These are phyloP conservation scores for Globisporangium uncinulatum DNA, from an alignment of 352 stramenopile species.

Conservation along the genomic window DNA sequence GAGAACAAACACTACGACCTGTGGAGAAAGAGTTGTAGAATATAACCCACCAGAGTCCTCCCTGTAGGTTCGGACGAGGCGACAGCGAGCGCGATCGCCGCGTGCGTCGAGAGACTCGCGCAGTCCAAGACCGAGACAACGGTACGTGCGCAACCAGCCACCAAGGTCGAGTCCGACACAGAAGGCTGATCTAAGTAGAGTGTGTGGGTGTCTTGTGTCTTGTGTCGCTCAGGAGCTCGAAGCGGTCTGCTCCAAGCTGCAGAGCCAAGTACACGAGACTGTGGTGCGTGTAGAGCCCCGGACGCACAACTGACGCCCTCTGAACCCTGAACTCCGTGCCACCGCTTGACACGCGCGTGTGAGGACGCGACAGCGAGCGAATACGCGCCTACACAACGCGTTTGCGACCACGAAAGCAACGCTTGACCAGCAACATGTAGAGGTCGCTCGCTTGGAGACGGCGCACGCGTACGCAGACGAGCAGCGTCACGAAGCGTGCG, in stretches of 20 bases:
- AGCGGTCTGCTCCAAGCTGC: conserved; percentile 25
- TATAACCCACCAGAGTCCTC: too few relatives aligned
- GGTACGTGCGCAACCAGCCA: conserved; percentile 11
- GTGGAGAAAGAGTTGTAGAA: too few relatives aligned
- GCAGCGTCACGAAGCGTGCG: conserved; percentile 23
- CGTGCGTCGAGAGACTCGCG: conserved; percentile 18
- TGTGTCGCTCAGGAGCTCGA: conserved; percentile 22
- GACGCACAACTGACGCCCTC: too few relatives aligned
- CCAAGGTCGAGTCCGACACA: background rate
- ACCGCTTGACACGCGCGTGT: too few relatives aligned
- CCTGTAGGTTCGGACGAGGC: conserved; percentile 17
- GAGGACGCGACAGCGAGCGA: conserved; percentile 25
- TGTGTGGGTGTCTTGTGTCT: too few relatives aligned
- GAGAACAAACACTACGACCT: too few relatives aligned
- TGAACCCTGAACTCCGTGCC: too few relatives aligned
- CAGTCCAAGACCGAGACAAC: conserved; percentile 17
- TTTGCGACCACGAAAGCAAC: conserved; percentile 44
- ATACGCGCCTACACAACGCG: conserved; percentile 42
- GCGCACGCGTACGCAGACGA: conserved; percentile 21
- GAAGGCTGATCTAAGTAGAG: background rate
- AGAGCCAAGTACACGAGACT: conserved; percentile 50
- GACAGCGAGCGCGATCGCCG: conserved; percentile 16
- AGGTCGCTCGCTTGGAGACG: conserved; percentile 31
- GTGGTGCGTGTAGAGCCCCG: conserved; percentile 13
- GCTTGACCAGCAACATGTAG: conserved; percentile 33